Evolutionary conservation across 2,329 filamentous ascomycete genomes (phyloP).

Genomic region (Ophiostoma sp.): DNA sequence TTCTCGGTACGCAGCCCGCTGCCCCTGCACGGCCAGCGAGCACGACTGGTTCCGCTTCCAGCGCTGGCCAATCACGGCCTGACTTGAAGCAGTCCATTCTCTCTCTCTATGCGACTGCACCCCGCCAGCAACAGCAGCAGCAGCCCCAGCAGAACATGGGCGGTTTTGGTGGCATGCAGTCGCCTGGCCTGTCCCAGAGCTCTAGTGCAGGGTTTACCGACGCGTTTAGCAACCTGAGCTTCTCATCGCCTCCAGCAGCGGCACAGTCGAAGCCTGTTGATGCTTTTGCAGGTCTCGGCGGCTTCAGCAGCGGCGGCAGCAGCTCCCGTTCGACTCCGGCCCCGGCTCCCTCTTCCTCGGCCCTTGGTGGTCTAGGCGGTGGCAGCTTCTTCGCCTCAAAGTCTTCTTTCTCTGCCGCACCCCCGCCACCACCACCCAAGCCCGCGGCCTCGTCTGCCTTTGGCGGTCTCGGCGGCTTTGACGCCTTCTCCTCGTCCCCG

Average conservation of each 20-base stretch:
- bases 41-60: slow-evolving; percentile 52
- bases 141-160: slow-evolving; percentile 50
- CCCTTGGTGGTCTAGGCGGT: slow-evolving; percentile 56
- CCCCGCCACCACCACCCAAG: slow-evolving; percentile 9
- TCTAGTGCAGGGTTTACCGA: slow-evolving; percentile 32
- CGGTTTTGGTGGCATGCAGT: slow-evolving; percentile 59
- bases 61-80: slow-evolving; percentile 66
- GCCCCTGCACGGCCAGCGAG: slow-evolving; percentile 77
- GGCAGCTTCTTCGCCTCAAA: slow-evolving; percentile 79
- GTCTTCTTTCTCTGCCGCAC: slow-evolving; percentile 50
- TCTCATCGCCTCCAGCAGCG: slow-evolving; percentile 37
- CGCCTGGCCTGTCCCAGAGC: slow-evolving; percentile 30
- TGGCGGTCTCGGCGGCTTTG: slow-evolving; percentile 54
- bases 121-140: slow-evolving; percentile 65
- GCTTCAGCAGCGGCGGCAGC: slow-evolving; percentile 31
- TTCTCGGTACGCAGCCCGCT: slow-evolving; percentile 68
- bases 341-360: slow-evolving; percentile 34
- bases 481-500: slow-evolving; percentile 27
- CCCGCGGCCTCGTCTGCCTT: slow-evolving; percentile 36
- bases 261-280: slow-evolving; percentile 28
- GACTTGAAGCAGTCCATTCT: slow-evolving; percentile 97
- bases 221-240: slow-evolving; percentile 40
- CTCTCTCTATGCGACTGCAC: slow-evolving; percentile 82
- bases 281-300: slow-evolving; percentile 23
- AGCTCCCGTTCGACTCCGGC: slow-evolving; percentile 13